Evolutionary conservation across 2,329 filamentous ascomycete species (phyloP), one percentile per base, ranked within the genome.

Genomic region (Cladosporium colombiae): DNA sequence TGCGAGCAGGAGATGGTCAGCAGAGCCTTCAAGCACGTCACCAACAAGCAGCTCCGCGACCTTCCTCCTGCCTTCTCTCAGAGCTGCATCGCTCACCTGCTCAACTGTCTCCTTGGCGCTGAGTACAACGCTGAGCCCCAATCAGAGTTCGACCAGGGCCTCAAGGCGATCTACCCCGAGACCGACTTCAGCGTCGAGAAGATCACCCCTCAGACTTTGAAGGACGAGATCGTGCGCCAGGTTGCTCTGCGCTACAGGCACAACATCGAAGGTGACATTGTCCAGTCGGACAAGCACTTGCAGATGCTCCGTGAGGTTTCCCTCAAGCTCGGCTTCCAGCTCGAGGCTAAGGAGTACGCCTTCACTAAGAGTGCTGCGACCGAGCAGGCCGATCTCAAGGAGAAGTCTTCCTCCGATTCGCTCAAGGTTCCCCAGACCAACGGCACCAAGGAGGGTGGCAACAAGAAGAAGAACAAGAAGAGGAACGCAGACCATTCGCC

Each of bases 1-100:
- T 86, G 90, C 68, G 79, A 92, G 50, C 94, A 97, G 76, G 95
- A 99, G 79, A 98, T 98, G 90, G 86, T 98, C 70, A 86, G 91
- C n/a, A 89, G 95, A 81, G 89, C 91, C 5, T 97, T 98, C 85
- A 99, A 99, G 86, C 94, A 99, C 79, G 84, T 95, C 69, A 86
- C 90, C 65, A 89, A 92, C 77, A 86, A 86, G 72, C 91, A 96
- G 77, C 83, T 99, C 68, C 89, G 90, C 69, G 87, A 91, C 68
- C 80, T 97, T 23, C 92, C 95, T 25, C 85, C 90, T 69, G 88
- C 91, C 16, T 89, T 98, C 68, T 88, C 90, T n/a, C 85, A 91
- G 58, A 83, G 91, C 67, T 94, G 91, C 76, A 81, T 94, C 67
- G 84, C 93, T 7, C 95, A 99, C 76, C 83, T 99, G 60, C 85